Base-by-base conservation (phyloP, 495 filamentous ascomycete genomes). In the Penicillium pancosmium region DNA sequence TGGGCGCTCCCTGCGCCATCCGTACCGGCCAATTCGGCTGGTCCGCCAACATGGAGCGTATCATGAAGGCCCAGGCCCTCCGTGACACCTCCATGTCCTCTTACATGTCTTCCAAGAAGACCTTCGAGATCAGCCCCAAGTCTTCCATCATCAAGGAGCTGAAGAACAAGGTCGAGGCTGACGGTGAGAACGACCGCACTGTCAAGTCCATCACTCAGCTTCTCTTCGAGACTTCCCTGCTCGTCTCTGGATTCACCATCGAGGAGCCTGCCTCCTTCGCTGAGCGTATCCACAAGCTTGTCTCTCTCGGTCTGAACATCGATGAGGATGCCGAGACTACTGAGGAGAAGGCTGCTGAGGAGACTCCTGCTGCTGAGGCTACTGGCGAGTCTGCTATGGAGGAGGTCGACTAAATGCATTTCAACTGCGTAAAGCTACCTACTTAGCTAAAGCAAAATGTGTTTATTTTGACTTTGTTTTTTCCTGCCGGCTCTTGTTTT, bases 91-190 rank as follows among this genome's bases (percentile, higher is more conserved):
- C 92, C 65, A 98, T 98, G 94, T 88, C 84, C 81, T 96, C 91
- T 60, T 98, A 98, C 89, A 98, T 98, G 94, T 93, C 91, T 58
- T 97, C 93, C 71, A 98, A 98, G 92, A 98, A 98, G 90, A 98
- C 95, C 54, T 98, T 98, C 65, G 94, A 98, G 83, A 97, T 98
- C 79, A 97, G 93, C n/a, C 94, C 94, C 76, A 92, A 93, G 85
- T 96, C 91, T 61, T 71, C 92, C 61, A 98, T 98, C 82, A 88
- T 98, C 86, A 89, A 95, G 86, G 94, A 97, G 85, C 89, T 98
- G 68, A 92, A 92, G 89, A 92, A 88, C 79, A 98, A 98, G 90
- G 91, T 96, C 60, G 95, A 96, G 84, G 73, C 89, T 47, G 95
- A 98, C 73, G 94, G 94, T 60, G 92, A 97, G 91, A 90, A 90